Conservation (phyloP, 192 early-diverging fungal species). For the Borealophlyctis nickersoniae region DNA sequence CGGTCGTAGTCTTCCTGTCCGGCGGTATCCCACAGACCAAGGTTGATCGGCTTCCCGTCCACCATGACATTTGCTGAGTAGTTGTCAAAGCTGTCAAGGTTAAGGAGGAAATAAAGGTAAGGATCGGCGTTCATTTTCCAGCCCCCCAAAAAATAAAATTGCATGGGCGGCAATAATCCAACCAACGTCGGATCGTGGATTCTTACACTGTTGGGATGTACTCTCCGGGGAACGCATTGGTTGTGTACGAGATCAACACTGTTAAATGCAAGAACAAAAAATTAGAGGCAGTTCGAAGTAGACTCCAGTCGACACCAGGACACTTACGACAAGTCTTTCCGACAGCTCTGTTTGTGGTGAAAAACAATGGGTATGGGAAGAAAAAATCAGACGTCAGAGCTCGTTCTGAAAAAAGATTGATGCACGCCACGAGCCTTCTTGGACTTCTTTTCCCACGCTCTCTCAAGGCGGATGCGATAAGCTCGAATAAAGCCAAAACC, state of each 20-base stretch:
- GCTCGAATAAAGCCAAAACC: too few species aligned
- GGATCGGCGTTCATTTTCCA: neutral
- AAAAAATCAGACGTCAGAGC: too few species aligned
- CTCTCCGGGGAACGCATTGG: conserved; percentile 99
- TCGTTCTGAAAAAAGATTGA: too few species aligned
- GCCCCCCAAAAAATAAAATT: too few species aligned
- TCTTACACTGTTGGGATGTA: conserved; percentile 99
- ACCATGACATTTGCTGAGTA: conserved; percentile 99
- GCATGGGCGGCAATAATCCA: too few species aligned
- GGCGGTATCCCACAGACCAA: conserved; percentile 98
- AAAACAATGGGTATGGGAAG: conserved; percentile 11
- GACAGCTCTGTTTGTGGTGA: conserved; percentile 63
- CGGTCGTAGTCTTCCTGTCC: conserved; percentile 99
- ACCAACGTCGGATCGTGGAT: neutral
- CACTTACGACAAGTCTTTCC: conserved; percentile 85
- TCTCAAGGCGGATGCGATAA: too few species aligned
- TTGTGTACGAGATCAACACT: conserved; percentile 95
- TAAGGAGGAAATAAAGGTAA: conserved; percentile 4
- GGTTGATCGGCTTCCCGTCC: conserved; percentile 96
- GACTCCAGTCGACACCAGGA: neutral
- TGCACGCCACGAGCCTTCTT: too few species aligned
- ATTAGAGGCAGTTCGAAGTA: neutral
- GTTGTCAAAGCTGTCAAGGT: conserved; percentile 80
- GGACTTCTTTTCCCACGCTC: too few species aligned
- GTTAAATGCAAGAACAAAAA: neutral